Conservation (phyloP, 352 stramenopile genomes). For the Phytopythium kandeliae region DNA sequence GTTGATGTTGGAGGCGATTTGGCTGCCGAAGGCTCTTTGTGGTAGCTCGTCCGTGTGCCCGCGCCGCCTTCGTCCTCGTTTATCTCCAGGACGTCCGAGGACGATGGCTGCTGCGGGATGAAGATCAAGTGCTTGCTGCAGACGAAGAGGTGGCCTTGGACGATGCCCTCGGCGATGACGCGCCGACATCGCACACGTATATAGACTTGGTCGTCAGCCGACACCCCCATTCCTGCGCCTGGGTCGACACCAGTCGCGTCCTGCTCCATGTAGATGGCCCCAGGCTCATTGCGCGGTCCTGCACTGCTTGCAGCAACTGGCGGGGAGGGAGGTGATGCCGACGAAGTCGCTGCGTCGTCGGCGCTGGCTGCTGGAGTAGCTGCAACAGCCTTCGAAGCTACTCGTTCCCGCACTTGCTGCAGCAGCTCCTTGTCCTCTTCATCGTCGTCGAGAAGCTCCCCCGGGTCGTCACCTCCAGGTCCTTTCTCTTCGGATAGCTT, state of each 20-base stretch:
- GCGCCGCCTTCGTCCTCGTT: conserved; percentile 17
- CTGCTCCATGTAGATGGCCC: conserved; percentile 11
- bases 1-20: background rate
- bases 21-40: background rate
- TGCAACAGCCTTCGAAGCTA: conserved; percentile 6
- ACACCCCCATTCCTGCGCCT: conserved; percentile 33
- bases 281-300: conserved; percentile 1
- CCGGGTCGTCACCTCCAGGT: conserved; percentile 8
- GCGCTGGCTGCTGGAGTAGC: background rate
- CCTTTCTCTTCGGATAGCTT: conserved; percentile 15
- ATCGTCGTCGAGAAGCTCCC: conserved; percentile 15
- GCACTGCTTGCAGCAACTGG: conserved; percentile 1
- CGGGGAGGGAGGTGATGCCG: background rate
- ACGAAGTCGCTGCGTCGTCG: background rate
- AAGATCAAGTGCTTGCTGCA: conserved; percentile 62
- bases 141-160: conserved; percentile 61
- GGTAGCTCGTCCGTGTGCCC: background rate
- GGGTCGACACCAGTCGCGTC: conserved; percentile 64
- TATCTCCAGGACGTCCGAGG: background rate
- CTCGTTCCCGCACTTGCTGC: conserved; percentile 6
- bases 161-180: conserved; percentile 69
- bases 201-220: conserved; percentile 58
- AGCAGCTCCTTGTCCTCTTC: conserved; percentile 6
- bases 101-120: conserved; percentile 28
- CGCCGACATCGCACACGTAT: conserved; percentile 53